Evolutionary conservation across 2,329 filamentous ascomycete species (phyloP).

Genomic region (Apiospora sp.): DNA sequence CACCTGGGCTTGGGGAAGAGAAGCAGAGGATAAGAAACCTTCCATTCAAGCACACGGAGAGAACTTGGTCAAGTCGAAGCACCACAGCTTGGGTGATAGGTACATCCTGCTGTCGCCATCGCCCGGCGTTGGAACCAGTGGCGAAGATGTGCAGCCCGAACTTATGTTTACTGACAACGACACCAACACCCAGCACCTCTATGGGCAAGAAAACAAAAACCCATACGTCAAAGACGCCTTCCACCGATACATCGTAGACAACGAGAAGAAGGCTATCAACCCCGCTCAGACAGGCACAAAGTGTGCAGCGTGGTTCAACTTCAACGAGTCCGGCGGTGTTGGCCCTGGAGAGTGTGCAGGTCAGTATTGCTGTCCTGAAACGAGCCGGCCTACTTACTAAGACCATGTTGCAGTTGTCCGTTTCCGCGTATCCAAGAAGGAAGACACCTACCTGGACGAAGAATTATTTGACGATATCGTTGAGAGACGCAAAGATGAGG

Average conservation of each 20-base stretch:
- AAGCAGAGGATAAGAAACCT: constrained; percentile 79
- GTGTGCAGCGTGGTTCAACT: constrained; percentile 88
- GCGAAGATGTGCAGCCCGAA: constrained; percentile 84
- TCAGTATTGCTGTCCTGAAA: constrained; percentile 48
- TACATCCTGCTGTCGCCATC: constrained; percentile 89
- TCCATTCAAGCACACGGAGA: constrained; percentile 73
- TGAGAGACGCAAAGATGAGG: constrained; percentile 85
- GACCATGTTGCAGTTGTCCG: constrained; percentile 72
- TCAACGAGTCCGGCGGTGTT: constrained; percentile 89
- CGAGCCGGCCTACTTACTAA: constrained; percentile 27
- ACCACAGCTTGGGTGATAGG: constrained; percentile 81
- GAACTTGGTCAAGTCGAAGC: constrained; percentile 77
- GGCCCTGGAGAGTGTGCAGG: constrained; percentile 91
- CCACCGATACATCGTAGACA: constrained; percentile 84
- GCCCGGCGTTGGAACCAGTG: constrained; percentile 79
- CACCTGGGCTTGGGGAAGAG: constrained; percentile 94
- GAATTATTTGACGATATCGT: constrained; percentile 92
- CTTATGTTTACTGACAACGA: constrained; percentile 96
- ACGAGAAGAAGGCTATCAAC: constrained; percentile 82
- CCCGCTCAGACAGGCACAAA: constrained; percentile 85
- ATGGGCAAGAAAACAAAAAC: constrained; percentile 78
- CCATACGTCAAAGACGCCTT: constrained; percentile 96
- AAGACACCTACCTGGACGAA: constrained; percentile 85
- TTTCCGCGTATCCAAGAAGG: constrained; percentile 82
- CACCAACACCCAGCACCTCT: constrained; percentile 83